A percentile compares a stretch with the other conserved stretches of the same genome.
Conservation (phyloP, 495 filamentous ascomycete genomes). For the Aspergillus homomorphus region DNA sequence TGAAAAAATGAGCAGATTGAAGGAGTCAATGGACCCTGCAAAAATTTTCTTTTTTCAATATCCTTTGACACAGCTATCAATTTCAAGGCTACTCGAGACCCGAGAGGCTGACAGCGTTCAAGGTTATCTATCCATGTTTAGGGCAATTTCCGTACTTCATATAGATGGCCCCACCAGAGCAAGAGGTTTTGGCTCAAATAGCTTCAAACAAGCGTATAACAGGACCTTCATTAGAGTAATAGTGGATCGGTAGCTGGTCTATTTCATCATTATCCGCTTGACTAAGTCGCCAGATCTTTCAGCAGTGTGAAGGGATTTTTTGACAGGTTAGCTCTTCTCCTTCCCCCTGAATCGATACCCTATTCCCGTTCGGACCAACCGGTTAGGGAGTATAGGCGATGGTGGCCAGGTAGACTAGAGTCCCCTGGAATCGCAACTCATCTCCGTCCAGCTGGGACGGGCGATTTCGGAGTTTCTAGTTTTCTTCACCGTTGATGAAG, state of each 20-base stretch:
- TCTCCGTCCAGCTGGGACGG: neutral
- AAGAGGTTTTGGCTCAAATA: neutral
- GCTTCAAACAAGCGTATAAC: conserved; percentile 7
- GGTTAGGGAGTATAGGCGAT: no score
- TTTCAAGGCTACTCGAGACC: no score
- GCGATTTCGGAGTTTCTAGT: neutral
- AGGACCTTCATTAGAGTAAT: conserved; percentile 4
- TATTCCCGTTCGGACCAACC: no score
- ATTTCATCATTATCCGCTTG: neutral
- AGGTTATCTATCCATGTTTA: conserved; percentile 4
- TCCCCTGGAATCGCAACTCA: neutral
- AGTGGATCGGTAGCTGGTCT: conserved; percentile 6
- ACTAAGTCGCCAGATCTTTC: neutral
- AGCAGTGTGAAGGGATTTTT: neutral
- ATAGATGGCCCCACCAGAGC: conserved; percentile 14
- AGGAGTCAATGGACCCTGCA: neutral
- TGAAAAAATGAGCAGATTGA: neutral
- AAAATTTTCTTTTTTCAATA: neutral
- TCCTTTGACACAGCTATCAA: neutral
- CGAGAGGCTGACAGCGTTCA: neutral
- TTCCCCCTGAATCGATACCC: neutral
- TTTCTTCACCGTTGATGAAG: neutral
- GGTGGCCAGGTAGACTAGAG: neutral
- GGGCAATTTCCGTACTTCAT: conserved; percentile 13
- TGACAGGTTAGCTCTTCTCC: neutral